A percentile compares a stretch with the other conserved stretches of the same genome.
These are phyloP conservation scores for Candida xyloterini DNA, from an alignment of 805 yeast genomes.

Conservation along the genomic window DNA sequence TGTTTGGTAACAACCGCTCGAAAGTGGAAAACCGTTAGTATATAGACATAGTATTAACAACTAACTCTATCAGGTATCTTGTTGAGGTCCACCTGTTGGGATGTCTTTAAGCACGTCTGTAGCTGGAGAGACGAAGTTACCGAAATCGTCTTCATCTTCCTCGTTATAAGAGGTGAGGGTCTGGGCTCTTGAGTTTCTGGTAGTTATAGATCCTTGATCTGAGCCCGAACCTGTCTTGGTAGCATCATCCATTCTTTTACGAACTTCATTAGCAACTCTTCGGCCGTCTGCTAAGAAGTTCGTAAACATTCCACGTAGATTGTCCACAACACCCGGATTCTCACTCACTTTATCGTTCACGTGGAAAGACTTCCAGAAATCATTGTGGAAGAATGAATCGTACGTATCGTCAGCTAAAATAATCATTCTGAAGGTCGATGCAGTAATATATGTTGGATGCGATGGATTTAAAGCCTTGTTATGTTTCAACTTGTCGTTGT, in stretches of 20 bases:
- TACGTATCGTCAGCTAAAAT: conserved; percentile 90
- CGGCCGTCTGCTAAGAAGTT: conserved; percentile 90
- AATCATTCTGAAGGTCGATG: conserved; percentile 94
- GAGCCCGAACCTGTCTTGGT: conserved; percentile 31
- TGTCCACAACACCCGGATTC: conserved; percentile 40
- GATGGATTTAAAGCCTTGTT: conserved; percentile 83
- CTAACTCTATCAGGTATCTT: conserved; percentile 1
- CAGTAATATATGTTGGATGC: conserved; percentile 67
- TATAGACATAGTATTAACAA: neutral
- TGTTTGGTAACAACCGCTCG: conserved; percentile 28
- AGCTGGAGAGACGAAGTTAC: conserved; percentile 30
- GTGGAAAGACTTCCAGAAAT: conserved; percentile 66
- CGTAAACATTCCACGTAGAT: conserved; percentile 83
- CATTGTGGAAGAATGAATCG: conserved; percentile 74
- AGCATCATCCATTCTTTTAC: conserved; percentile 79
- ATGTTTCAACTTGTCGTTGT: conserved; percentile 42
- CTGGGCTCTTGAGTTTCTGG: conserved; percentile 21
- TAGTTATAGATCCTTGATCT: conserved; percentile 19
- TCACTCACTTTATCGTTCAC: conserved; percentile 51
- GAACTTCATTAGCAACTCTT: conserved; percentile 85
- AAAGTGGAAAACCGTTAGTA: conserved; percentile 1
- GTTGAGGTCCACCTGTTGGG: conserved; percentile 22
- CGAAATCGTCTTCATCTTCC: conserved; percentile 36
- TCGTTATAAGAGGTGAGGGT: conserved; percentile 20
- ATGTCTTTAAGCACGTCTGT: conserved; percentile 23